A percentile compares a stretch with the other conserved stretches of the same genome.
Evolutionary conservation across 2,329 filamentous ascomycete genomes (phyloP).

Genomic region (Didymella pomorum): DNA sequence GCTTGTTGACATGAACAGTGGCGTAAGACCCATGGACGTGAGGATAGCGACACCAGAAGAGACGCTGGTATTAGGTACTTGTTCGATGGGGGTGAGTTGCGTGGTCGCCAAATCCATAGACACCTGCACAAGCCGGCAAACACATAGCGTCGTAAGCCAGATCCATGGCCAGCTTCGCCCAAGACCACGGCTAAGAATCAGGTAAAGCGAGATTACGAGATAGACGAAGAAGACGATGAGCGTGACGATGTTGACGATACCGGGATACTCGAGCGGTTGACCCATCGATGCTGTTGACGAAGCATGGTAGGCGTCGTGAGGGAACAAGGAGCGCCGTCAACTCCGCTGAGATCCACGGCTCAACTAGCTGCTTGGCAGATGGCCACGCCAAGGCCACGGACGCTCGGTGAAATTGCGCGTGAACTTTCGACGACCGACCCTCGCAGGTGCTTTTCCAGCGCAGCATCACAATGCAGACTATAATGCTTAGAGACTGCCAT

Average conservation of each 20-base stretch:
- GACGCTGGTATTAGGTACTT: constrained; percentile 38
- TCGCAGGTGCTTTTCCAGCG: not conserved
- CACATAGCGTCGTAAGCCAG: constrained; percentile 41
- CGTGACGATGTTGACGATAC: constrained; percentile 46
- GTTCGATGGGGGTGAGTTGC: constrained; percentile 32
- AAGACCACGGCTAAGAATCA: constrained; percentile 43
- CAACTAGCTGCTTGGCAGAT: not conserved
- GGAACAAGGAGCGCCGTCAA: constrained; percentile 9
- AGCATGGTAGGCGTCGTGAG: constrained; percentile 28
- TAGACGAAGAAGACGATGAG: constrained; percentile 46
- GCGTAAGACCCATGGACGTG: constrained; percentile 47
- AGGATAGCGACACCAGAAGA: constrained; percentile 48
- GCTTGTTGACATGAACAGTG: constrained; percentile 47
- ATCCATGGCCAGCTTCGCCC: constrained; percentile 48
- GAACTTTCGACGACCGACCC: not conserved
- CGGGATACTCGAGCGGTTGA: constrained; percentile 33
- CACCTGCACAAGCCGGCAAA: constrained; percentile 48
- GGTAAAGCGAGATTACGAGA: constrained; percentile 38
- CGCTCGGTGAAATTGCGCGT: not conserved
- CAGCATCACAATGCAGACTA: not conserved
- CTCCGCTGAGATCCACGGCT: constrained; percentile 10
- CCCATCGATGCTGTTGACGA: constrained; percentile 33
- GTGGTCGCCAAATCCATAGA: constrained; percentile 48
- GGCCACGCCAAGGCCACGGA: constrained; percentile 12
- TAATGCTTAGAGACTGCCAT: not conserved